Conservation (phyloP, 2,329 filamentous ascomycete species). For the Claviceps purpurea region DNA sequence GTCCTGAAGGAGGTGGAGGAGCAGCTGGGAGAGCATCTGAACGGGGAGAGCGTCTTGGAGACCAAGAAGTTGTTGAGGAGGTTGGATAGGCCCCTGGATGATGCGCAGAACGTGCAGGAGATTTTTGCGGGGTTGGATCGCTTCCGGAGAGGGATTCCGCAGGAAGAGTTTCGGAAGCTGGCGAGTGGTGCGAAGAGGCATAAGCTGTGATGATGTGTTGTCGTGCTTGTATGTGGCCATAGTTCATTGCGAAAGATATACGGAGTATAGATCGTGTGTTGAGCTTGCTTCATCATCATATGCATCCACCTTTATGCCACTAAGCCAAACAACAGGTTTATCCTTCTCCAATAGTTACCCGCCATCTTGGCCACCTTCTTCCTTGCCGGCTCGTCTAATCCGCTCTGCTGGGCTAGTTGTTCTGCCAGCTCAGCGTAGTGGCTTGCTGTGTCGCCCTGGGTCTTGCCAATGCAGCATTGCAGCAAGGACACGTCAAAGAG, state of each 20-base stretch:
- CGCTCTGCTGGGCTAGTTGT: slow-evolving; percentile 29
- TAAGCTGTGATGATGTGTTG: slow-evolving; percentile 51
- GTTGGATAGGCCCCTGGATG: slow-evolving; percentile 58
- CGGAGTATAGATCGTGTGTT: too few species aligned
- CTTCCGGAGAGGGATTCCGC: slow-evolving; percentile 68
- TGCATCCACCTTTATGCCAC: slow-evolving; percentile 29
- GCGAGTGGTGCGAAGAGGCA: slow-evolving; percentile 85
- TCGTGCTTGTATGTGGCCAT: neutral
- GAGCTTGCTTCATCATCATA: too few species aligned
- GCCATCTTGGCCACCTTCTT: slow-evolving; percentile 49
- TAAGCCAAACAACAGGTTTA: slow-evolving; percentile 68
- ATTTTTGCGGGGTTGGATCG: slow-evolving; percentile 74
- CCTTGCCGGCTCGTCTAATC: slow-evolving; percentile 33
- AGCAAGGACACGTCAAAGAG: slow-evolving; percentile 46
- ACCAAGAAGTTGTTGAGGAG: slow-evolving; percentile 75
- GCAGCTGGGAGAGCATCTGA: slow-evolving; percentile 64
- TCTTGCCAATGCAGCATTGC: slow-evolving; percentile 28
- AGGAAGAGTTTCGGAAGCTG: slow-evolving; percentile 78
- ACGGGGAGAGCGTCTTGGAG: slow-evolving; percentile 61
- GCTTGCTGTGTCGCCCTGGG: slow-evolving; percentile 11
- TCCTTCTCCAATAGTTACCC: slow-evolving; percentile 71
- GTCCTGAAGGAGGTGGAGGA: slow-evolving; percentile 75
- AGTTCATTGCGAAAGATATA: too few species aligned
- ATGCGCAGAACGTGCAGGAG: slow-evolving; percentile 68
- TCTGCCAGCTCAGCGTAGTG: slow-evolving; percentile 32